Evolutionary conservation across 1,139 yeast species (phyloP), one percentile per base, ranked within the genome.

Genomic region (Protomyces arabidopsidicola): DNA sequence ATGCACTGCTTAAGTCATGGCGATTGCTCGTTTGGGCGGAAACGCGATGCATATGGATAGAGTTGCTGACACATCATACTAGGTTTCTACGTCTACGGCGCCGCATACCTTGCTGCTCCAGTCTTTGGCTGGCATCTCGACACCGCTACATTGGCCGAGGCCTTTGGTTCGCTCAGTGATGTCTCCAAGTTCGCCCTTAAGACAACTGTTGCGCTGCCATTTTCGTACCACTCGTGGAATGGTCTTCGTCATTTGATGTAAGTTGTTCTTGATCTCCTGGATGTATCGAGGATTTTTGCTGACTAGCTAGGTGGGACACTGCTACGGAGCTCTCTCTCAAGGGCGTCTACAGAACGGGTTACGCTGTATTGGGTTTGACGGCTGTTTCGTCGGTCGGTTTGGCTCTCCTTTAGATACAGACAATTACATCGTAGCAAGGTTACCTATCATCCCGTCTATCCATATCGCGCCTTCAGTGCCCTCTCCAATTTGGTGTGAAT

Each of bases 311-410:
- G 18, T 65, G 65, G 66, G 66, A 62, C 56, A 64, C 66, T 12
- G 58, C 63, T 9, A 34, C 57, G 12, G 63, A 58, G 51, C 55
- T 65, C 36, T 39, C 57, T 55, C 54, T 52, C 38, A 60, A 60
- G 35, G 60, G 60, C 31, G 97, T 95, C 67, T 88, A 88, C 83
- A 84, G 88, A 78, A 90, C 97, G 56, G 98, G 97, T 68, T 90
- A 90, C 76, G 78, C 83, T 61, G 96, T 90, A 35, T 75, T 90
- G 68, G 97, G 85, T 45, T 78, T 83, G 70, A 79, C 95, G 58
- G 87, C 86, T 35, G 71, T 87, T 62, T 72, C 85, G 36, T 90
- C 96, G 60, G 72, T 89, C 38, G 71, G 70, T 18, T 70, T 77
- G 55, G 73, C 78, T n/a, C 67, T 77, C 53, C 55, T 76, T 64